Conservation (phyloP, 495 filamentous ascomycete genomes). For the Neurospora cerealis region DNA sequence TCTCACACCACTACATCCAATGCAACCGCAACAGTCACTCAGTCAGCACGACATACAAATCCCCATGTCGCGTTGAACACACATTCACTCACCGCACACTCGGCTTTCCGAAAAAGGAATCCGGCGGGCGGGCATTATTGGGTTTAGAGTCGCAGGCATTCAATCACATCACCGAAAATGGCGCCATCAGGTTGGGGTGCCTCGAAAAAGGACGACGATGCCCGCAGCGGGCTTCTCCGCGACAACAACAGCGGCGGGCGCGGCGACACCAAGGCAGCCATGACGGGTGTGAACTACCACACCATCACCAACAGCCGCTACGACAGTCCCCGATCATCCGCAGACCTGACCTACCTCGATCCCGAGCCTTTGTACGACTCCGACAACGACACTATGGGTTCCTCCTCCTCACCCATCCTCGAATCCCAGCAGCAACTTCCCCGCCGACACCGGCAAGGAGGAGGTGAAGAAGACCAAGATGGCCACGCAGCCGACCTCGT, state of each 20-base stretch:
- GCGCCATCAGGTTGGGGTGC: background rate
- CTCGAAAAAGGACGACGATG: background rate
- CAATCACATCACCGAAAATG: background rate
- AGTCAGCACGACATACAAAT: background rate
- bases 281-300: background rate
- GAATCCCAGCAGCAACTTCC: background rate
- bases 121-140: background rate
- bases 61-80: background rate
- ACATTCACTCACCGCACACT: background rate
- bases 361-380: background rate
- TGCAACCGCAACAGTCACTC: background rate
- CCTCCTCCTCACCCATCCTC: background rate
- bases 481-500: slow-evolving; percentile 8
- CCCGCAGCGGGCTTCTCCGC: background rate
- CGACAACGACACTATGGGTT: background rate
- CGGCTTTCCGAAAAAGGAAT: background rate
- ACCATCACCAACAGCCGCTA: background rate
- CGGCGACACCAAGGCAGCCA: background rate
- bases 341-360: background rate
- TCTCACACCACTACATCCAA: background rate
- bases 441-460: background rate
- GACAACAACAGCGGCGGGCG: background rate
- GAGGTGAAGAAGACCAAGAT: background rate
- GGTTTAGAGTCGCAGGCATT: background rate
- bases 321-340: background rate